Evolutionary conservation across 768 basidiomycete genomes (phyloP).

Genomic region (Hydnum rufescens): DNA sequence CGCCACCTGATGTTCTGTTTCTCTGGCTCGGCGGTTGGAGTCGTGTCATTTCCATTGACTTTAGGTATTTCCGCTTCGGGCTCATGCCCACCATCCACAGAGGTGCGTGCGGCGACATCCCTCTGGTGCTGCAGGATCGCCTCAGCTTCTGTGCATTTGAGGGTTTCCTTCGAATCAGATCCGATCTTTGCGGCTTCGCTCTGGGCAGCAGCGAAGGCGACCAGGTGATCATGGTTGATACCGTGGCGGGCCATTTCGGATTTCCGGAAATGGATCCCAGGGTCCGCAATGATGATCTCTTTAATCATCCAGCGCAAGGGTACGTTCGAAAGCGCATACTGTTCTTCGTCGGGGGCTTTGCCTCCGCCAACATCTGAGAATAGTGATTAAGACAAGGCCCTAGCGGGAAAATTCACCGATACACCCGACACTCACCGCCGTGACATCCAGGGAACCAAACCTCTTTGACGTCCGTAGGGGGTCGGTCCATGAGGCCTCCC

Average conservation of each 20-base stretch:
- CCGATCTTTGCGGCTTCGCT: background rate
- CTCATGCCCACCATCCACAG: background rate
- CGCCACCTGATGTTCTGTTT: background rate
- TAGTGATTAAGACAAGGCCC: background rate
- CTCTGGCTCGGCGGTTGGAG: background rate
- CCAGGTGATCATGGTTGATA: background rate
- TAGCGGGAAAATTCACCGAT: background rate
- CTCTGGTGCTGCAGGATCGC: background rate
- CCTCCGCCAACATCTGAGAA: constrained; percentile 52
- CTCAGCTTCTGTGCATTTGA: background rate
- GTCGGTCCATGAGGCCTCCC: background rate
- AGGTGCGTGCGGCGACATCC: background rate
- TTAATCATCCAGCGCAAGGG: constrained; percentile 59
- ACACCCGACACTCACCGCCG: constrained; percentile 27
- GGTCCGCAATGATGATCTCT: constrained; percentile 31
- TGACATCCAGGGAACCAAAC: constrained; percentile 71
- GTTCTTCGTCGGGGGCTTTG: constrained; percentile 28
- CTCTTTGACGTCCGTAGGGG: constrained; percentile 43
- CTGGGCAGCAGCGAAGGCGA: background rate
- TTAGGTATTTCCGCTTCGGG: background rate
- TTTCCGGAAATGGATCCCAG: constrained; percentile 33
- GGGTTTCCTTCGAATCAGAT: background rate
- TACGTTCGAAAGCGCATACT: constrained; percentile 35
- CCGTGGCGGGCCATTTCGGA: background rate
- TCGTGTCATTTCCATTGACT: background rate